Percentiles rank a stretch among this genome's conserved stretches.
These are phyloP conservation scores for Lichtheimia ornata DNA, from an alignment of 371 early-diverging fungal species.

Conservation along the genomic window DNA sequence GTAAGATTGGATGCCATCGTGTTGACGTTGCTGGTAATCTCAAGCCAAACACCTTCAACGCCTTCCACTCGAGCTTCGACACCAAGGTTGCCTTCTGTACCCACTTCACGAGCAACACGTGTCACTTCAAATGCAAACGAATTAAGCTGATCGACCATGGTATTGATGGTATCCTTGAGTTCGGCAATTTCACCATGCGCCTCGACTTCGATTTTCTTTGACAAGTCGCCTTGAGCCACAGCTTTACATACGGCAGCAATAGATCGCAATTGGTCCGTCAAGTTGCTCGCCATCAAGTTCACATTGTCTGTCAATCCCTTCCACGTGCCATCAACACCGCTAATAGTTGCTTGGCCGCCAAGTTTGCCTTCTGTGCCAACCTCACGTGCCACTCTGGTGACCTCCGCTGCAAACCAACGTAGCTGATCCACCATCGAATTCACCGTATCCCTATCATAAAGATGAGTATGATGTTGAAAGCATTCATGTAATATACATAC, in stretches of 20 bases:
- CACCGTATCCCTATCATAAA: background rate
- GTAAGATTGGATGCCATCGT: slow-evolving; percentile 42
- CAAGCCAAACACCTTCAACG: slow-evolving; percentile 51
- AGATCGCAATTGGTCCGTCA: slow-evolving; percentile 50
- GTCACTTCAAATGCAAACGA: slow-evolving; percentile 37
- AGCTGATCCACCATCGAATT: slow-evolving; percentile 49
- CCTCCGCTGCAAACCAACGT: slow-evolving; percentile 37
- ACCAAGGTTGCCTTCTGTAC: slow-evolving; percentile 44
- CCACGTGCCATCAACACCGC: slow-evolving; percentile 24
- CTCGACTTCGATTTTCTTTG: slow-evolving; percentile 26
- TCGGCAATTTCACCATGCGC: slow-evolving; percentile 32
- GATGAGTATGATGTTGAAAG: slow-evolving; percentile 2
- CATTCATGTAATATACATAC: slow-evolving; percentile 17
- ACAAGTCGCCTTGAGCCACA: slow-evolving; percentile 47
- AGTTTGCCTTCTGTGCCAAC: slow-evolving; percentile 37
- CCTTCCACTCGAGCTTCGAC: slow-evolving; percentile 30
- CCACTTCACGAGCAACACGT: slow-evolving; percentile 39
- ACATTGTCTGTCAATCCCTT: slow-evolving; percentile 13
- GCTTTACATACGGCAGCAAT: slow-evolving; percentile 56
- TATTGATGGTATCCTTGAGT: slow-evolving; percentile 33
- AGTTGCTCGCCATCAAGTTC: slow-evolving; percentile 44
- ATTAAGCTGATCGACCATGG: slow-evolving; percentile 43
- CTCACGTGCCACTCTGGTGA: slow-evolving; percentile 31
- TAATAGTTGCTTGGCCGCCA: slow-evolving; percentile 34
- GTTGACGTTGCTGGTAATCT: slow-evolving; percentile 47